These are phyloP conservation scores for Hondaea fermentalgiana DNA, from an alignment of 108 stramenopile genomes.

Conservation along the genomic window DNA sequence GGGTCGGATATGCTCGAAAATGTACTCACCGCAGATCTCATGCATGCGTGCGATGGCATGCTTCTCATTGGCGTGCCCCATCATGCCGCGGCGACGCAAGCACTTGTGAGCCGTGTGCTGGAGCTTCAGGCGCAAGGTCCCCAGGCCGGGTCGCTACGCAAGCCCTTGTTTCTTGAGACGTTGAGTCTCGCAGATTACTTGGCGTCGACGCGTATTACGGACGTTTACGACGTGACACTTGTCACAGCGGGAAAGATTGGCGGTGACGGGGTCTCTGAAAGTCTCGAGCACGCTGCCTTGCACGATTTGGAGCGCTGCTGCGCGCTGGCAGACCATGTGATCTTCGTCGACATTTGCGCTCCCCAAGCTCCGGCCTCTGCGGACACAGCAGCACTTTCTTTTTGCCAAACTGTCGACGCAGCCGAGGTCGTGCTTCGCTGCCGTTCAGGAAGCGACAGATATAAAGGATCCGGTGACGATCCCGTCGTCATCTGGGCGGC, in stretches of 20 bases:
- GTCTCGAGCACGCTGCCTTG: not conserved
- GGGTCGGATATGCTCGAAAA: not conserved
- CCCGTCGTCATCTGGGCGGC: not conserved
- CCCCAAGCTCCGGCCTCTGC: not conserved
- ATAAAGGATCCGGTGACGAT: not conserved
- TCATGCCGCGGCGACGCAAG: not conserved
- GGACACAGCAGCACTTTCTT: not conserved
- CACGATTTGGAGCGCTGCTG: not conserved
- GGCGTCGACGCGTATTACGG: not conserved
- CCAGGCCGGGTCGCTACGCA: not conserved
- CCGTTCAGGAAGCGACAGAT: not conserved
- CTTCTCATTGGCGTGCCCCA: not conserved
- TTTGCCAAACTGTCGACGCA: not conserved
- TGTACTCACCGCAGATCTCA: not conserved
- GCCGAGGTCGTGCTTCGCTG: not conserved
- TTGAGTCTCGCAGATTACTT: not conserved
- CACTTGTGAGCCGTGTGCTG: not conserved
- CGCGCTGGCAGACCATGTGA: not conserved
- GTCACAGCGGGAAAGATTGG: not conserved
- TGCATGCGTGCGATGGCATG: not conserved
- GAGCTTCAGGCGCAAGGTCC: not conserved
- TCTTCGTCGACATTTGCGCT: not conserved
- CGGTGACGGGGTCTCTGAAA: not conserved
- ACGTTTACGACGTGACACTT: not conserved
- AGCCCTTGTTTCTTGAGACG: not conserved